Evolutionary conservation across 140 eudicot genomes (phyloP).

Genomic region (Oenanthe javanica): DNA sequence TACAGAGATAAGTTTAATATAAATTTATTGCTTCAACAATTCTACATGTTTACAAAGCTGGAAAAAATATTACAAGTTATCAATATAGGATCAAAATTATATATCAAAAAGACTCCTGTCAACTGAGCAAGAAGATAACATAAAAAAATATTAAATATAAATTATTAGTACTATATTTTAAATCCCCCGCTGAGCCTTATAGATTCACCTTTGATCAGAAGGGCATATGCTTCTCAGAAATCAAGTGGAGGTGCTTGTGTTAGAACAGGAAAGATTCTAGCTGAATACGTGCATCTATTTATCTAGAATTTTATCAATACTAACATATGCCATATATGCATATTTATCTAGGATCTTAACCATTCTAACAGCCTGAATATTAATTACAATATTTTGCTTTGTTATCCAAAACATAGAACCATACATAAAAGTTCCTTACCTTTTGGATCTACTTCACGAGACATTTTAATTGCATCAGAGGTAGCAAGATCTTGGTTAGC

Average conservation of each 20-base stretch:
- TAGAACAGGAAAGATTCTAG: not conserved
- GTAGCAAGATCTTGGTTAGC: slow-evolving; percentile 99
- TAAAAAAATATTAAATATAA: not conserved
- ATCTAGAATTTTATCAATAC: not conserved
- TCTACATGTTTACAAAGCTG: not conserved
- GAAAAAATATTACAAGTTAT: not conserved
- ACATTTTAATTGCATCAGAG: slow-evolving; percentile 90
- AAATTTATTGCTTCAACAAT: not conserved
- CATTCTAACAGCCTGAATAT: not conserved
- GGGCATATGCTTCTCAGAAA: not conserved
- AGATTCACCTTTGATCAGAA: not conserved
- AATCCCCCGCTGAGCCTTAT: not conserved
- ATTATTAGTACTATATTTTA: not conserved
- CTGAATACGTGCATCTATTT: not conserved
- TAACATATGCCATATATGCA: not conserved
- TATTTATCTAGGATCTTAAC: not conserved
- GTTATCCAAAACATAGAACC: not conserved
- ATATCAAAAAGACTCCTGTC: not conserved
- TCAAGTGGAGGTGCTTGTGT: not conserved
- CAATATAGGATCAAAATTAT: not conserved
- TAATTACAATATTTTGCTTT: not conserved
- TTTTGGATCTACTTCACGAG: slow-evolving; percentile 98
- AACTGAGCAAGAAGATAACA: not conserved
- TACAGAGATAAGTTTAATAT: not conserved
- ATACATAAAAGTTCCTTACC: slow-evolving; percentile 29